A percentile compares a stretch with the other conserved stretches of the same genome.
phyloP scores from a whole-genome alignment of 2,329 filamentous ascomycete genomes.

The Microascus cirrosus region DNA sequence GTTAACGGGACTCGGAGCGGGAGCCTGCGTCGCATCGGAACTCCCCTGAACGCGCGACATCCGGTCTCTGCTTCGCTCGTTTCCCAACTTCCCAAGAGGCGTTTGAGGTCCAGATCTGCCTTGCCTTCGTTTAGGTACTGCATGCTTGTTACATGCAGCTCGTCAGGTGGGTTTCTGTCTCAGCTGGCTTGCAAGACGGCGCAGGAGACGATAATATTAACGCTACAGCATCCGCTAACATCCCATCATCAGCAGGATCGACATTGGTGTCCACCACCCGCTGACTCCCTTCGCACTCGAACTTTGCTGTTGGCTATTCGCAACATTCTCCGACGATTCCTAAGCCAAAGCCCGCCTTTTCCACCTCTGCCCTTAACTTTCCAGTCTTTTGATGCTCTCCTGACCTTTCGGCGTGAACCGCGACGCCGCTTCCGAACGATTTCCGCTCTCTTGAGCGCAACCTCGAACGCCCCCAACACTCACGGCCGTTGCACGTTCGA shows the following conservation, averaged over 20 bases:
- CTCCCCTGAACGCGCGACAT: not conserved
- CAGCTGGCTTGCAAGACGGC: not conserved
- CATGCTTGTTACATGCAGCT: not conserved
- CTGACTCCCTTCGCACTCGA: not conserved
- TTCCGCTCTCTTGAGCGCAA: no score
- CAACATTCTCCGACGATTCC: not conserved
- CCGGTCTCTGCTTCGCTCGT: not conserved
- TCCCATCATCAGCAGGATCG: not conserved
- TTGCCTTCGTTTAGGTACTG: not conserved
- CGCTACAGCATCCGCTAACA: not conserved
- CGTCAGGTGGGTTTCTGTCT: not conserved
- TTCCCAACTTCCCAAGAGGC: not conserved
- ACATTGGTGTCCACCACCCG: not conserved
- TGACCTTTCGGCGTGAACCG: no score
- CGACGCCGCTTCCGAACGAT: no score
- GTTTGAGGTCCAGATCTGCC: not conserved
- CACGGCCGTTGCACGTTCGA: no score
- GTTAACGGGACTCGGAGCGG: not conserved
- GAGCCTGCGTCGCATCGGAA: not conserved
- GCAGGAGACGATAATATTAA: not conserved
- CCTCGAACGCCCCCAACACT: no score
- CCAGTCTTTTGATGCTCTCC: not conserved
- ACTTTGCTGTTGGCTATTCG: not conserved
- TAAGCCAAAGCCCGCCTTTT: not conserved
- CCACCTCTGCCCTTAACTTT: not conserved